These are phyloP conservation scores for Fusarium nematophilum DNA, from an alignment of 2,329 filamentous ascomycete genomes.

Conservation along the genomic window DNA sequence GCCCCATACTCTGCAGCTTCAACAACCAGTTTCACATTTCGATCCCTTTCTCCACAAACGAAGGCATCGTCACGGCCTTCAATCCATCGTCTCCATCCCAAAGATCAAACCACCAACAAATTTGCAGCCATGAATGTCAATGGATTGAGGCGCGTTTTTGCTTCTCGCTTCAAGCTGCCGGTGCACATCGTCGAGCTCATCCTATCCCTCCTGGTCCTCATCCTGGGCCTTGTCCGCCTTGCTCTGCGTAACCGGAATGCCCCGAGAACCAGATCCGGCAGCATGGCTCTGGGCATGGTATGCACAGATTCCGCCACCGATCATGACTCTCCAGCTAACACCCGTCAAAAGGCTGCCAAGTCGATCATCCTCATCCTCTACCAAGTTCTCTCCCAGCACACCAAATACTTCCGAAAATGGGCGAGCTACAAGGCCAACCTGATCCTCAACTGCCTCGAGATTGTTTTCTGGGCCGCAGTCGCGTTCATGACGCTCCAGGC, in stretches of 20 bases:
- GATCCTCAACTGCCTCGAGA: slow-evolving; percentile 1
- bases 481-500: slow-evolving; percentile 4
- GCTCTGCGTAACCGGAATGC: slow-evolving; percentile 3
- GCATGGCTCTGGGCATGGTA: not conserved
- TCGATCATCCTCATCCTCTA: slow-evolving; percentile 1
- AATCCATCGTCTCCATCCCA: not conserved
- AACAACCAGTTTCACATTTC: no score
- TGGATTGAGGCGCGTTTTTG: not conserved
- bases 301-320: no score
- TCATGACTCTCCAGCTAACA: not conserved
- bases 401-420: slow-evolving; percentile 5
- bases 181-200: slow-evolving; percentile 3
- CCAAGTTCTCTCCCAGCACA: not conserved
- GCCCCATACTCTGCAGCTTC: no score
- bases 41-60: no score
- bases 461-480: slow-evolving; percentile 1
- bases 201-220: not conserved
- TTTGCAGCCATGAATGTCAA: not conserved
- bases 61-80: no score
- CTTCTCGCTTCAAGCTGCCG: not conserved
- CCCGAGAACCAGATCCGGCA: slow-evolving; percentile 3
- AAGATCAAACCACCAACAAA: not conserved
- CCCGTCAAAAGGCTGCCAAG: not conserved
- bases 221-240: slow-evolving; percentile 1
- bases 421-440: not conserved